Evolutionary conservation across 225 moss, liverwort and hornwort species (phyloP), one percentile per base, ranked within the genome.

Genomic region (Physcomitrium patens): DNA sequence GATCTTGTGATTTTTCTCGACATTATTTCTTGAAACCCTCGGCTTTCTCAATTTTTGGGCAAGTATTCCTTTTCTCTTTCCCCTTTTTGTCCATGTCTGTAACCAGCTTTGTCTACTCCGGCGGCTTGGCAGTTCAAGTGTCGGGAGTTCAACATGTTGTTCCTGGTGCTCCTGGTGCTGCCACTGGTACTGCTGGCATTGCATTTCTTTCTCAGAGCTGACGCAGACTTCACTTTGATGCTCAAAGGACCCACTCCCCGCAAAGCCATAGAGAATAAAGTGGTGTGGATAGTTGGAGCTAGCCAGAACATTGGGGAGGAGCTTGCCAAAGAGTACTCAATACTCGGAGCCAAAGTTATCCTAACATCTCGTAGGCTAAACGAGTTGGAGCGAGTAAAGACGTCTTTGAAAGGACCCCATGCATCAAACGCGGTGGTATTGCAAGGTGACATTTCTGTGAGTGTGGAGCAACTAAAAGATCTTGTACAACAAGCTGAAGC

Each of bases 261-360:
- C 10, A 68, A 70, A 48, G 85, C 85, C 37, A 84, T 91, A 23
- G 82, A 86, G 65, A 84, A 81, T 79, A 95, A 95, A 86, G 93
- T 91, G 61, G 91, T 95, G 44, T 95, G 95, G 95, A 88, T 95
- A 51, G 81, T 87, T 19, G 95, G 95, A 64, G 93, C 95, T 8
- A 95, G 95, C 68, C 92, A 95, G 66, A 90, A 92, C 64, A 89
- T 91, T 43, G 95, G 95, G 68, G 89, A 90, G 76, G 80, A 76
- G 72, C 75, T 95, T 68, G 89, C 91, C 7, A 82, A 84, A 41
- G 89, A 91, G 66, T 95, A 91, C 71, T 82, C 89, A 18, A 57
- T 81, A 16, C 80, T 86, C 15, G 95, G 95, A 64, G 95, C 95
- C 4, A 95, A 84, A 69, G 76, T 95, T 5, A 88, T 95, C 22